Percentiles rank a stretch among this genome's conserved stretches.
These are phyloP conservation scores for Calophaca sinica DNA, from an alignment of 306 rosid genomes.

Conservation along the genomic window DNA sequence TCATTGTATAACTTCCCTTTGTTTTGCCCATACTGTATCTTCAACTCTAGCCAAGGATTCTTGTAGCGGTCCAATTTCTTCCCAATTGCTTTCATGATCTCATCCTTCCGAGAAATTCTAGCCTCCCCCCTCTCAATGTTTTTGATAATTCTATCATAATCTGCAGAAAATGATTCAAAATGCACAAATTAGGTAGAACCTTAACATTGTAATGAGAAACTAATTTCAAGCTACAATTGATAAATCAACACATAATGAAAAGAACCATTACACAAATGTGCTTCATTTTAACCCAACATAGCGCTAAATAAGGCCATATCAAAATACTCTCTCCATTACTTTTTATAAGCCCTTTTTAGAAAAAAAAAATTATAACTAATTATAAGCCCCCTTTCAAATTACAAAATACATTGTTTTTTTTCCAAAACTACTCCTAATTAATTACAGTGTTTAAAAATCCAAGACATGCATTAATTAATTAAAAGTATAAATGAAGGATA, in stretches of 20 bases:
- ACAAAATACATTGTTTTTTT: no score
- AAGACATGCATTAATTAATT: no score
- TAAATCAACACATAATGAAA: constrained; percentile 3
- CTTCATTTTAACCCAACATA: constrained; percentile 25
- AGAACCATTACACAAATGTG: constrained; percentile 7
- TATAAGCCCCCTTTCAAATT: no score
- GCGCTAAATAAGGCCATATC: constrained; percentile 26
- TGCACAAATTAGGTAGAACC: constrained; percentile 22
- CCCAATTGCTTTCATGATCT: constrained; percentile 98
- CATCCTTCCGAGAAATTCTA: constrained; percentile 97
- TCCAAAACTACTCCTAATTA: no score
- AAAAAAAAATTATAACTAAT: no score
- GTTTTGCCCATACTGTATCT: constrained; percentile 95
- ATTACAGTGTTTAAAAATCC: no score
- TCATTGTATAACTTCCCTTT: constrained; percentile 97
- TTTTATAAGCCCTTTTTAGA: no score
- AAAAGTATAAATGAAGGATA: no score
- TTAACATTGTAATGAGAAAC: constrained; percentile 12
- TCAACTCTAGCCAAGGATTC: constrained; percentile 99
- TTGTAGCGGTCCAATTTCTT: constrained; percentile 98
- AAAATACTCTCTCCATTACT: no score
- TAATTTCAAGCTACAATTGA: constrained; percentile 35
- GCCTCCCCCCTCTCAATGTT: constrained; percentile 99
- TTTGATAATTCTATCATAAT: constrained; percentile 94
- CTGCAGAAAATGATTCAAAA: constrained; percentile 54